phyloP scores from a whole-genome alignment of 768 basidiomycete species.

The Agrocybe pediades region DNA sequence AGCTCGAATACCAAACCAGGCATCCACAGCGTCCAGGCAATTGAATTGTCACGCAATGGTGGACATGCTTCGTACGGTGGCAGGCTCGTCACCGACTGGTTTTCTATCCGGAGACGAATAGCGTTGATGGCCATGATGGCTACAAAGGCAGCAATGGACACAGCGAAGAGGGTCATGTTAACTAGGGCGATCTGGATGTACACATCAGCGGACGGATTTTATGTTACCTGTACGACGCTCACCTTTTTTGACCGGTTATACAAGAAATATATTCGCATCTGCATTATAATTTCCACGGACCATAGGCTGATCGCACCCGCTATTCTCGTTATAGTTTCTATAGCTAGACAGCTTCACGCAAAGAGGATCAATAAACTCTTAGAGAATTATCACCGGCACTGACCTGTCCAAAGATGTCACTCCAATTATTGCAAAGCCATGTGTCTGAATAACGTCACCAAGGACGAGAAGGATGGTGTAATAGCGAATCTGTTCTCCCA shows the following conservation, averaged over 20 bases:
- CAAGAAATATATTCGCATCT: slow-evolving; percentile 45
- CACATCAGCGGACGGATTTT: neutral
- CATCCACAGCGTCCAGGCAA: slow-evolving; percentile 47
- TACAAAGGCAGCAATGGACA: slow-evolving; percentile 41
- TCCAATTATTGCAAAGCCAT: slow-evolving; percentile 39
- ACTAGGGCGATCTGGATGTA: slow-evolving; percentile 35
- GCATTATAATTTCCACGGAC: slow-evolving; percentile 52
- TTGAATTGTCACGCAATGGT: slow-evolving; percentile 35
- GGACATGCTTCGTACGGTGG: slow-evolving; percentile 46
- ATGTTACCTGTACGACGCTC: neutral
- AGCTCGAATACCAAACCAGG: slow-evolving; percentile 44
- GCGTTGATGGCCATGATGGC: slow-evolving; percentile 42
- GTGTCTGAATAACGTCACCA: slow-evolving; percentile 47
- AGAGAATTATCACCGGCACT: too few species aligned
- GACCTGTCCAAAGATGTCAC: slow-evolving; percentile 34
- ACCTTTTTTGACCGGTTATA: slow-evolving; percentile 42
- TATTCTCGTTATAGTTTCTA: slow-evolving; percentile 44
- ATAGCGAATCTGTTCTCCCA: slow-evolving; percentile 43
- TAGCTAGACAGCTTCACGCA: slow-evolving; percentile 41
- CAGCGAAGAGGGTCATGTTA: slow-evolving; percentile 39
- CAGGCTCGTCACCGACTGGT: slow-evolving; percentile 34
- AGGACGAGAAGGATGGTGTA: slow-evolving; percentile 44
- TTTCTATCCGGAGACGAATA: slow-evolving; percentile 32
- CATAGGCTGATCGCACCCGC: slow-evolving; percentile 47
- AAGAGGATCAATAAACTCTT: too few species aligned